Conservation (phyloP, 2,329 filamentous ascomycete genomes). For the Blastomyces percursus region DNA sequence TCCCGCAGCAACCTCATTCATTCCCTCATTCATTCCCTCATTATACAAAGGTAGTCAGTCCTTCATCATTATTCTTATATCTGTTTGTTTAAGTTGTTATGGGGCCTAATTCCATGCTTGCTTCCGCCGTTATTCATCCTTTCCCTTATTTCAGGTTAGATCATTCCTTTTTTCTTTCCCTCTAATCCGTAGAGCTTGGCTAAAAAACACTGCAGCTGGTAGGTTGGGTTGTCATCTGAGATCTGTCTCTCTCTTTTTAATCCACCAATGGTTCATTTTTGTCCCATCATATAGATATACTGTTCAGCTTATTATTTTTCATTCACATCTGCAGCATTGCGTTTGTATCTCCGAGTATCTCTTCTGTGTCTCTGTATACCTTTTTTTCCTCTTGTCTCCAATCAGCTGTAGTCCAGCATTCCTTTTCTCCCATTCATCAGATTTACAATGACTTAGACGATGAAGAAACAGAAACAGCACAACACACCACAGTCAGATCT, state of each 20-base stretch:
- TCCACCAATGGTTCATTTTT: not conserved
- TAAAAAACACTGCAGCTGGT: not conserved
- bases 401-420: slow-evolving; percentile 9
- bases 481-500: slow-evolving; percentile 19
- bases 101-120: not conserved
- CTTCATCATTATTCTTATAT: not conserved
- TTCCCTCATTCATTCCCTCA: not conserved
- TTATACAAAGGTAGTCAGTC: not conserved
- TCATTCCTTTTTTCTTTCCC: not conserved
- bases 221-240: not conserved
- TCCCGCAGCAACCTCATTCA: not conserved
- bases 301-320: not conserved
- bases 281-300: not conserved
- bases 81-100: not conserved
- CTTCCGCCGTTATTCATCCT: not conserved
- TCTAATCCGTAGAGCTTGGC: not conserved
- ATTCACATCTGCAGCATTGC: not conserved
- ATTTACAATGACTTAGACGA: slow-evolving; percentile 20
- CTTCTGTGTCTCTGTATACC: not conserved
- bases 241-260: not conserved
- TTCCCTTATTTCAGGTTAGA: not conserved
- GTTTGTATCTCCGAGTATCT: slow-evolving; percentile 3
- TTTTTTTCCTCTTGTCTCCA: not conserved
- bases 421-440: not conserved
- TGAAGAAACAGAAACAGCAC: slow-evolving; percentile 19